Evolutionary conservation across 257 asterid species (phyloP), one percentile per base, ranked within the genome.

Genomic region (Rauvolfia tetraphylla): DNA sequence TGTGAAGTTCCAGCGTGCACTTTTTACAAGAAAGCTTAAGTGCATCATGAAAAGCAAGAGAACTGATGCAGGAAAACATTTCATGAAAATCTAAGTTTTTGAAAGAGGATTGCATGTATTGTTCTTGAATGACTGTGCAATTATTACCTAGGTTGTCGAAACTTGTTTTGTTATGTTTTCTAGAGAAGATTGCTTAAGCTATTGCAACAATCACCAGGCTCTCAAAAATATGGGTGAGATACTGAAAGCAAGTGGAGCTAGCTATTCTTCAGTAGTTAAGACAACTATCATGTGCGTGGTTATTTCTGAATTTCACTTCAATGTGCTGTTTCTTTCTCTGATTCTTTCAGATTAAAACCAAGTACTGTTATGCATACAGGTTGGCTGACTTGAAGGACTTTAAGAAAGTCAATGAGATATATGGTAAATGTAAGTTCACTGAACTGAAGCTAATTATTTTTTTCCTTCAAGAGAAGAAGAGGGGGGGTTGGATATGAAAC

Each of bases 151-250:
- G 15, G 68, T 53, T 38, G 18, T 56, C 18, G 18, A 12, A 13
- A 39, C 8, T 36, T 57, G 12, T 67, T 48, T 36, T 15, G 13
- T 22, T 14, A 4, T 29, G 48, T 29, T 53, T 59, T 22, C 3
- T 20, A 42, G 14, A 33, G 75, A 3, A 33, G 44, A 57, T 59
- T 31, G 42, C 25, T 59, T 80, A 65, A 51, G 15, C 71, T 80
- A 36, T 51, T 81, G 71, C 75, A 20, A 83, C 33, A 72, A 70
- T 68, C 25, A 12, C 77, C 81, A 95, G 99, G 93, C 90, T 77
- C 93, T 95, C 71, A 93, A 93, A 89, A 95, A 95, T 79, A 90
- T 95, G 90, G 99, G 99, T 23, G 97, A 93, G 87, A 95, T 95
- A 84, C 96, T 95, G 73, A 91, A 95, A 89, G 99, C 97, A 70